Evolutionary conservation across 129 eudicot species (phyloP).

Genomic region (Tagetes erecta): DNA sequence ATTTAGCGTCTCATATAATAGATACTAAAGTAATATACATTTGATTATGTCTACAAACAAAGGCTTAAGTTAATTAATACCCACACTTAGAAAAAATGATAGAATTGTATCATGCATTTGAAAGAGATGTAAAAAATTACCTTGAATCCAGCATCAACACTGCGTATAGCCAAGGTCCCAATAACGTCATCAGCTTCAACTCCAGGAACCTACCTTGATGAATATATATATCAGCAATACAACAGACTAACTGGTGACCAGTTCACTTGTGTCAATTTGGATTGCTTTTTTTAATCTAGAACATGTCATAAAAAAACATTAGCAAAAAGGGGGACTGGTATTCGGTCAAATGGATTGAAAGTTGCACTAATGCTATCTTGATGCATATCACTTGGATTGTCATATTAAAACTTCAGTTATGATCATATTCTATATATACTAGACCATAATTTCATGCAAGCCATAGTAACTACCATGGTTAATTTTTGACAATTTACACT

Average conservation of each 20-base stretch:
- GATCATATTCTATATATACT: no score
- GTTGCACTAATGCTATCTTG: background rate
- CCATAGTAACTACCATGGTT: no score
- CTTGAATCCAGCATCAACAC: conserved; percentile 88
- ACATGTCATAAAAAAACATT: background rate
- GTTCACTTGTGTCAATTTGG: background rate
- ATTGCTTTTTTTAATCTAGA: background rate
- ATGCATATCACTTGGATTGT: background rate
- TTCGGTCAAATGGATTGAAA: background rate
- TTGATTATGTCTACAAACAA: background rate
- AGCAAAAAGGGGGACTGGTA: background rate
- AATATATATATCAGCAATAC: conserved; percentile 19
- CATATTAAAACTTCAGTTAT: background rate
- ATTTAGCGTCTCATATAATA: background rate
- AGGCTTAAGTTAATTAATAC: background rate
- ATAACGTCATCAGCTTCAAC: conserved; percentile 99
- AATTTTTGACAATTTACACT: no score
- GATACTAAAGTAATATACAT: background rate
- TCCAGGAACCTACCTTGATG: conserved; percentile 81
- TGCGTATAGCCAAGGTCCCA: conserved; percentile 83
- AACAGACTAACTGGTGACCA: conserved; percentile 1
- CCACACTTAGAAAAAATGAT: conserved; percentile 4
- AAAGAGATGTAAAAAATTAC: conserved; percentile 37
- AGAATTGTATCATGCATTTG: conserved; percentile 11
- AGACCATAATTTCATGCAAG: no score